A percentile compares a stretch with the other conserved stretches of the same genome.
phyloP scores from a whole-genome alignment of 345 rosid species.

The Durio zibethinus region DNA sequence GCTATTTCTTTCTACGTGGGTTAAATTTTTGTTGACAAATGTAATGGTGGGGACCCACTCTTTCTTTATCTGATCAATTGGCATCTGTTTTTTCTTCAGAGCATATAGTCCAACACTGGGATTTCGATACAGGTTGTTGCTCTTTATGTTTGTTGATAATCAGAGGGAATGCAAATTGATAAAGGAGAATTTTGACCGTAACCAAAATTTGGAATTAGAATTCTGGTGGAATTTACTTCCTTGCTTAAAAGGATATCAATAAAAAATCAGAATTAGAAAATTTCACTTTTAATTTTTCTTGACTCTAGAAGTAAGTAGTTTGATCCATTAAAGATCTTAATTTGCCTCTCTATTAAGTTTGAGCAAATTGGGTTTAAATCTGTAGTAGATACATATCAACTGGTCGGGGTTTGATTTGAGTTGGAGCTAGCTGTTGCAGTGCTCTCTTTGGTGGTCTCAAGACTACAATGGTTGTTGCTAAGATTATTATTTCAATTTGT shows the following conservation, averaged over 20 bases:
- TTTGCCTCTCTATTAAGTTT: background rate
- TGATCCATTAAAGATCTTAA: constrained; percentile 4
- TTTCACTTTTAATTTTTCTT: background rate
- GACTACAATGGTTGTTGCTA: background rate
- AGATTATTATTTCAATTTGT: background rate
- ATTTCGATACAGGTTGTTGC: background rate
- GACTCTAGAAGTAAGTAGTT: constrained; percentile 2
- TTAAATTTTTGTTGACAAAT: constrained; percentile 17
- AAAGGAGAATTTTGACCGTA: background rate
- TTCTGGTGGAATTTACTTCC: background rate
- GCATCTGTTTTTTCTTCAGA: background rate
- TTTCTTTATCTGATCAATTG: constrained; percentile 17
- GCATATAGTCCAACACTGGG: background rate
- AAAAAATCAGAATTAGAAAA: background rate
- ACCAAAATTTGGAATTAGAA: background rate
- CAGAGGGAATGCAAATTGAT: constrained; percentile 8
- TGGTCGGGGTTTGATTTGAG: background rate
- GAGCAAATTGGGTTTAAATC: constrained; percentile 10
- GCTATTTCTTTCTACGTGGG: background rate
- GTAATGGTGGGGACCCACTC: constrained; percentile 7
- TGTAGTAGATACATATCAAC: background rate
- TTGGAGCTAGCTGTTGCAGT: constrained; percentile 3
- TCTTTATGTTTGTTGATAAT: constrained; percentile 1
- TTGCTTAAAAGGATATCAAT: background rate
- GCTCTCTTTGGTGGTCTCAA: background rate